Evolutionary conservation across 164 flowering plant species (phyloP), one percentile per base, ranked within the genome.

Genomic region (Platanus orientalis): DNA sequence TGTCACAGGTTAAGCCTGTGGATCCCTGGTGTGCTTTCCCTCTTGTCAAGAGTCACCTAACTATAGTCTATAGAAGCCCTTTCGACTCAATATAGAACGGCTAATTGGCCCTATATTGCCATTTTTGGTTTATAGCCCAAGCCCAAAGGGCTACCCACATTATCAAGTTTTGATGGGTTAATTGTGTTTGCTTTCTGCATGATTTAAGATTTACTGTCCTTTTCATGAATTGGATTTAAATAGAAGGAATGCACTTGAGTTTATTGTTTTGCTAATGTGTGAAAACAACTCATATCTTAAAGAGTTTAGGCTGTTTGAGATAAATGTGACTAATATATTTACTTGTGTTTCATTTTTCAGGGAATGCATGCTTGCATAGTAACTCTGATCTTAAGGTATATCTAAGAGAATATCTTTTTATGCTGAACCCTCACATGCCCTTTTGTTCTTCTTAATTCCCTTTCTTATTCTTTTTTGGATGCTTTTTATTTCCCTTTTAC

Each of bases 311-410:
- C 19, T 16, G n/a, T 45, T 14, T 16, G 49, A 34, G 26, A n/a
- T 34, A 20, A 16, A 29, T 54, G 4, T 57, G 16, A 16, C 21
- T 25, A 48, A 36, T 26, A 24, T 2, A 9, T 42, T 6, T 42
- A 24, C 32, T 56, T 24, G 51, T 24, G 25, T 49, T 6, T 52
- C 45, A 57, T 54, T 61, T 73, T 71, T 50, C 90, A 92, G 98
- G 98, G 98, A 63, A 83, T 94, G 91, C 94, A 83, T 80, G 48
- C 65, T 59, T 80, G 86, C 74, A 73, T 82, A 45, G 67, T 80
- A 7, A 54, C 83, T 23, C 66, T 89, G 69, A 50, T 83, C n/a
- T 70, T 57, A 58, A 89, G 98, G 98, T 94, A 83, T 16, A 19
- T 17, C 20, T 14, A 45, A 45, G n/a, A 1, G 49, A 17, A 45